These are phyloP conservation scores for Beauveria rudraprayagi DNA, from an alignment of 2,329 filamentous ascomycete species.

Conservation along the genomic window DNA sequence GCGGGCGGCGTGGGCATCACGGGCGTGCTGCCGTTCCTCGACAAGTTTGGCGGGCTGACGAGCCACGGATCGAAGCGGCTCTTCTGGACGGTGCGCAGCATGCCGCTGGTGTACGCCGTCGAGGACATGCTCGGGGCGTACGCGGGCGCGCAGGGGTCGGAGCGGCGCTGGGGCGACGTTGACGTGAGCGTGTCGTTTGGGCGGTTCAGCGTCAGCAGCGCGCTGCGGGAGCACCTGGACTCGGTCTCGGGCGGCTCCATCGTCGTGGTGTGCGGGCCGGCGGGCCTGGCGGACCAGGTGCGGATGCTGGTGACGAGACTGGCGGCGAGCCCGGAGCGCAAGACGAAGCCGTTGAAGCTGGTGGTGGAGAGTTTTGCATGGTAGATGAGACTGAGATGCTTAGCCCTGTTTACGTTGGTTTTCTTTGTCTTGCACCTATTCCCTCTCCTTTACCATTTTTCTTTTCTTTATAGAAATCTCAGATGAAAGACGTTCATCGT, in stretches of 20 bases:
- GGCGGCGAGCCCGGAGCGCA: slow-evolving; percentile 6
- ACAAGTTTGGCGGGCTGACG: slow-evolving; percentile 10
- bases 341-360: slow-evolving; percentile 13
- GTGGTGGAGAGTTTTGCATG: slow-evolving; percentile 13
- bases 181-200: slow-evolving; percentile 17
- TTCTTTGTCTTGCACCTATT: not conserved
- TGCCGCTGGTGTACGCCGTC: slow-evolving; percentile 17
- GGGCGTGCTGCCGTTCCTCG: slow-evolving; percentile 20
- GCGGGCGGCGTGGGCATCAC: slow-evolving; percentile 25
- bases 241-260: slow-evolving; percentile 14
- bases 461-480: not conserved
- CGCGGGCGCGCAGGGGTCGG: not conserved
- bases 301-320: slow-evolving; percentile 13
- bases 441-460: not conserved
- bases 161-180: slow-evolving; percentile 14
- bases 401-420: not conserved
- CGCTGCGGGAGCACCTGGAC: slow-evolving; percentile 14
- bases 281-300: slow-evolving; percentile 18
- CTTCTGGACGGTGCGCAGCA: slow-evolving; percentile 17
- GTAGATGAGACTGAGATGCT: not conserved
- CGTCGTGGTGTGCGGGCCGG: slow-evolving; percentile 19
- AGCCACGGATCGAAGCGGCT: slow-evolving; percentile 15
- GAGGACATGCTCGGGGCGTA: slow-evolving; percentile 14
- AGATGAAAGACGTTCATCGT: not conserved
- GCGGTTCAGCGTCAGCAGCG: slow-evolving; percentile 14